Evolutionary conservation across 2,329 filamentous ascomycete species (phyloP), one percentile per base, ranked within the genome.

Genomic region (Talaromyces sp.): DNA sequence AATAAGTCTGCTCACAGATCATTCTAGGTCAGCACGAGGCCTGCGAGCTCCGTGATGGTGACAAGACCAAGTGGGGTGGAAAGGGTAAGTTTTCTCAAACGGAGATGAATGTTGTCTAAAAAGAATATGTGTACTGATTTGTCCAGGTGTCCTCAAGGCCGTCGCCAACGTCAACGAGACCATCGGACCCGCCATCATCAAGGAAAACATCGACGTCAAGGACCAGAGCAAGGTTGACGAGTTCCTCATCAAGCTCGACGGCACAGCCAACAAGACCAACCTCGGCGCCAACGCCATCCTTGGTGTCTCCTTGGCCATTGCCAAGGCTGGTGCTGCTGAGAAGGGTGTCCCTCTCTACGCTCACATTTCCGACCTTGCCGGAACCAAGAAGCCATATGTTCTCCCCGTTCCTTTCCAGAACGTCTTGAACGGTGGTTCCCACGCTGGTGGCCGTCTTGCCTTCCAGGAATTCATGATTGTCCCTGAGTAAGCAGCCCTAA

Each of bases 381-480:
- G 91, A 73, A 94, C 91, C 80, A 93, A 94, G 88, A 93, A 94
- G 87, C 91, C 91, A 76, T 95, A 92, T 74, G 91, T 95, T 72
- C 89, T 96, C 43, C 92, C 92, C 68, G 91, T 95, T 72, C 92
- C 92, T 74, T 96, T 96, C 88, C 91, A 92, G 89, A 96, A 96
- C 83, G 92, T 96, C 78, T 86, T 96, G 72, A 96, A 96, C 81
- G 92, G 92, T 78, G 90, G 95, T 73, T 98, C 94, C 76, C 95
- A 99, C 86, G 95, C 95, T 72, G 95, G 95, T 87, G 95, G 95
- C 77, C 92, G 93, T 79, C 88, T 96, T 74, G 92, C 92, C 72
- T 96, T 96, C 88, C 92, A 96, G 83, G 92, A 96, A 83, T 96
- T 96, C 87, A 96, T 96, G 92, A 94, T 96, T 73, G 92, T 94